Evolutionary conservation across 2,329 filamentous ascomycete genomes (phyloP), one percentile per base, ranked within the genome.

Genomic region (Volutella citrinella): DNA sequence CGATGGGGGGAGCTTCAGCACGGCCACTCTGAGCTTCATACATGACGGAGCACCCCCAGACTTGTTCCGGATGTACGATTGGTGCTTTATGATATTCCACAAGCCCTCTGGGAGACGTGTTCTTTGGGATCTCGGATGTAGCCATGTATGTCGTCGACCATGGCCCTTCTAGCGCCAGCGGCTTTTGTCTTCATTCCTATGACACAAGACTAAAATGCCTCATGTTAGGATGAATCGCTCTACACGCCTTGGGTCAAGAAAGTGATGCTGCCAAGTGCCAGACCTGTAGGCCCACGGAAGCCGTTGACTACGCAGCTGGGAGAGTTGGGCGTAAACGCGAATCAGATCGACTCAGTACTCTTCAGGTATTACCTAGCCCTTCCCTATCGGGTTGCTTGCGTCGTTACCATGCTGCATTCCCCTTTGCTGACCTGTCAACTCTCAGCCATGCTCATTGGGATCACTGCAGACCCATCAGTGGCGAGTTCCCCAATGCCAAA

Each of bases 381-480:
- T n/a, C n/a, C n/a, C n/a, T n/a, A n/a, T n/a, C n/a, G n/a, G n/a
- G n/a, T n/a, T n/a, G n/a, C n/a, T n/a, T n/a, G n/a, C n/a, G n/a
- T n/a, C n/a, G n/a, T n/a, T n/a, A n/a, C n/a, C n/a, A n/a, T n/a
- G n/a, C n/a, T n/a, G n/a, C n/a, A n/a, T n/a, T n/a, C n/a, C n/a
- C n/a, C n/a, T n/a, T n/a, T n/a, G n/a, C n/a, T n/a, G n/a, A n/a
- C n/a, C n/a, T n/a, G n/a, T n/a, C n/a, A n/a, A n/a, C n/a, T n/a
- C n/a, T 19, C 10, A 40, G 39, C 15, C 39, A 42, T 15, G 39
- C 39, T 2, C 39, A 42, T 21, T 42, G 39, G 39, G 39, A 36
- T 25, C 39, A 42, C 15, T 35, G 35, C 3, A 28, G 39, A 7
- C 39, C 39, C 4, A 7, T 32, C 5, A 38, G 32, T 7, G 6